Evolutionary conservation across 768 basidiomycete species (phyloP), one percentile per base, ranked within the genome.

Genomic region (Boletus huronensis): DNA sequence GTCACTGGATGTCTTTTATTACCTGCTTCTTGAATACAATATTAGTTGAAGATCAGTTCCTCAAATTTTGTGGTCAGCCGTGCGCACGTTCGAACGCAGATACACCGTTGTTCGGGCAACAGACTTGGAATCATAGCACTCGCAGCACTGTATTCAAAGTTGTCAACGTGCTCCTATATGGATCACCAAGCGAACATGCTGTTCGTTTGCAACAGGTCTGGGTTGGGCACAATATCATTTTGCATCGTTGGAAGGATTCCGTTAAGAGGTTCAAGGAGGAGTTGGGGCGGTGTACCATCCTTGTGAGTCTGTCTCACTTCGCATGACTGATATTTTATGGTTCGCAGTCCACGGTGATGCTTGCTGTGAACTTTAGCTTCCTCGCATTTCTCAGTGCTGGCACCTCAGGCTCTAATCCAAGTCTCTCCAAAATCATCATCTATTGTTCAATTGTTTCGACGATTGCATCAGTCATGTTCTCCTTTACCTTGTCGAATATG

Each of bases 281-380:
- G 38, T 25, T 59, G 13, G 52, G 32, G 6, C 57, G 49, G 25
- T 63, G 49, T 49, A 54, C 61, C 25, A 54, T 54, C 1, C 51
- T 63, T 36, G 61, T 59, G 32, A 23, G 60, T 44, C 21, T 7
- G 2, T 2, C 11, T 26, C 6, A 6, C 5, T 50, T 36, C 16
- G 6, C 5, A 10, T 38, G 10, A 3, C 6, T 0, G 28, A n/a
- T 25, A 13, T 21, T 38, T 50, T 6, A 60, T 8, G 19, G 25
- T 0, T 48, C 2, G 11, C 23, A 61, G 59, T 61, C 59, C 17
- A 61, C 55, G 31, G 61, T 63, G 11, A 58, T 61, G 55, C 51
- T 61, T 9, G 60, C 60, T 1, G 61, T 61, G 3, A 44, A 63
- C 4, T 36, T 61, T 41, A 53, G 60, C 19, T 55, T 62, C 28